Evolutionary conservation across 768 basidiomycete genomes (phyloP), one percentile per base, ranked within the genome.

Genomic region (Serendipita sp.): DNA sequence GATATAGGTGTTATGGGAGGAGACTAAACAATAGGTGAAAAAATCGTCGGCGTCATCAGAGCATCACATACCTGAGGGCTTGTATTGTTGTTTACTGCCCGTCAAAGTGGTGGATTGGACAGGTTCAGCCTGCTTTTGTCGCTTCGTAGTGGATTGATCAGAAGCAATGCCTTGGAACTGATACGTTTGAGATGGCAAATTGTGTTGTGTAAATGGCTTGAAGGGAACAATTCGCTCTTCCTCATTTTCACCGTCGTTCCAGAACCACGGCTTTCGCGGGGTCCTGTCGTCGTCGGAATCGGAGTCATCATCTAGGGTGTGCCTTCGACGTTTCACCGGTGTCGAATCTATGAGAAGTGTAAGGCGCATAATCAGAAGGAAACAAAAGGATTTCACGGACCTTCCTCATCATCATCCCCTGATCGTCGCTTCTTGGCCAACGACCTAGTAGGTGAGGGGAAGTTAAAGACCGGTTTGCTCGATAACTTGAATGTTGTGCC

Each of bases 321-420:
- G 56, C n/a, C 35, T 24, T 60, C 56, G 18, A 10, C 56, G 56
- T 28, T 60, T 60, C 24, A 24, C 34, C 4, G 56, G 56, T 28
- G 56, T 60, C 28, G 16, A 3, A 35, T 30, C 56, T 60, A 60
- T 11, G 56, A 60, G 8, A 24, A 18, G 24, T 51, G 16, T 60
- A 16, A 60, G 56, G 10, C 11, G 13, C 48, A 51, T 32, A n/a
- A 2, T 32, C 8, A 51, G 16, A 60, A 32, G n/a, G 10, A 53
- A 53, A 16, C 7, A 24, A 24, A 10, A 32, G n/a, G 8, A 10
- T 1, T 60, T 60, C 35, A 32, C 35, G 56, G 4, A 37, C 24
- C 16, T 60, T n/a, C 56, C 28, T 60, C 56, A 54, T 54, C 53
- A 28, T 54, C 53, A 60, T 60, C 56, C 24, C 56, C 24, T n/a